Conservation (phyloP, 1,139 yeast species). For the Blastobotrys indianensis region DNA sequence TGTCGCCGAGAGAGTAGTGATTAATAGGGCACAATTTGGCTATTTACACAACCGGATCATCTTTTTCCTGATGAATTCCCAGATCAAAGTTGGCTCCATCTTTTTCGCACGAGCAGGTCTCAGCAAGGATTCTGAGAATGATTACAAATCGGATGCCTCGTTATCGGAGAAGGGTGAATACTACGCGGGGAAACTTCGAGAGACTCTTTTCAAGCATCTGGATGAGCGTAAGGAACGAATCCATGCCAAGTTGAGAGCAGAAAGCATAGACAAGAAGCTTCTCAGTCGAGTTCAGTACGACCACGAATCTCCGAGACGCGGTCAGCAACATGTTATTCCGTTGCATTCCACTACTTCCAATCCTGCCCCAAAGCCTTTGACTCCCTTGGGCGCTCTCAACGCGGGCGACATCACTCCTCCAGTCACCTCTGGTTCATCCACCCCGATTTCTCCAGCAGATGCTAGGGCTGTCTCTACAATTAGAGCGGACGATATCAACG, state of each 20-base stretch:
- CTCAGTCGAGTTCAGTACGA: constrained; percentile 9
- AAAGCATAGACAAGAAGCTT: constrained; percentile 11
- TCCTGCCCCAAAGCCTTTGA: not conserved
- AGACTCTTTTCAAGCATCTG: constrained; percentile 38
- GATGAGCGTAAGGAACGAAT: constrained; percentile 24
- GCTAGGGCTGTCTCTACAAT: constrained; percentile 25
- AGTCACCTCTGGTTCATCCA: constrained; percentile 24
- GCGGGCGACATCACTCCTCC: constrained; percentile 20
- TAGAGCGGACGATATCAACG: constrained; percentile 23
- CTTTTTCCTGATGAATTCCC: constrained; percentile 80
- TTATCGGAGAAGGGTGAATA: constrained; percentile 33
- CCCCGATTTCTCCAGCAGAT: constrained; percentile 24
- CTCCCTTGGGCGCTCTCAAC: not conserved
- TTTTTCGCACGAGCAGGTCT: constrained; percentile 66
- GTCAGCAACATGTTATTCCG: not conserved
- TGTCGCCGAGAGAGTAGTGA: constrained; percentile 80
- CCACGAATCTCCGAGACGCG: constrained; percentile 5
- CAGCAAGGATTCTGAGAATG: constrained; percentile 25
- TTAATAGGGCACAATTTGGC: constrained; percentile 78
- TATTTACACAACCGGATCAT: constrained; percentile 85
- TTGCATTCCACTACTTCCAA: no score
- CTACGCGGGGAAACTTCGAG: constrained; percentile 37
- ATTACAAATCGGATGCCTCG: constrained; percentile 35
- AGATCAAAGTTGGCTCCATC: constrained; percentile 78
- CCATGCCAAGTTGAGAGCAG: constrained; percentile 8